phyloP scores from a whole-genome alignment of 345 rosid species.

The Arabis hirsuta region DNA sequence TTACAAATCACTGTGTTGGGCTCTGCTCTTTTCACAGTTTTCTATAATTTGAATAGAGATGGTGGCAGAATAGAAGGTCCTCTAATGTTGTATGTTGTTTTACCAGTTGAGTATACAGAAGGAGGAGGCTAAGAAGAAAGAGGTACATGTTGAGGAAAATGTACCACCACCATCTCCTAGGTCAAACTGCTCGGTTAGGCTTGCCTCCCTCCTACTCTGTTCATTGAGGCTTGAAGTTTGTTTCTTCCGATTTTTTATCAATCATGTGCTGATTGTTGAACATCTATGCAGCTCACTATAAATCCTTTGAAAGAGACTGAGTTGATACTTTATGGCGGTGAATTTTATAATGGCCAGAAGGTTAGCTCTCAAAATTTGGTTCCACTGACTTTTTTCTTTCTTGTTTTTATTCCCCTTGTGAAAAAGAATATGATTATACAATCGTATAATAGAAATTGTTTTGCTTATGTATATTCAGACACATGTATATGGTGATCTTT shows the following conservation, averaged over 20 bases:
- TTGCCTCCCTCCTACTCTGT: conserved; percentile 13
- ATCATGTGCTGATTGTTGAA: neutral
- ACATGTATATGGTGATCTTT: conserved; percentile 87
- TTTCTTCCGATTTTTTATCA: neutral
- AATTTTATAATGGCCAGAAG: conserved; percentile 93
- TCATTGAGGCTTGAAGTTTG: conserved; percentile 1
- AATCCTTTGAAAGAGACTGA: conserved; percentile 91
- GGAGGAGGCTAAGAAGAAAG: conserved; percentile 96
- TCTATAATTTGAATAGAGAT: neutral
- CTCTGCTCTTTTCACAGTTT: neutral
- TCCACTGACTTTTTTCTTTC: neutral
- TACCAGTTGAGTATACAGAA: conserved; percentile 76
- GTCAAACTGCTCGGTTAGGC: conserved; percentile 80
- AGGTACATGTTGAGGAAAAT: conserved; percentile 84
- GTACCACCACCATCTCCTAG: conserved; percentile 91
- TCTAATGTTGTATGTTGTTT: conserved; percentile 17
- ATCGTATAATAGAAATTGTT: neutral
- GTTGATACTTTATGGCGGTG: conserved; percentile 85
- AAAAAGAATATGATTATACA: neutral
- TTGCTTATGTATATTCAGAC: conserved; percentile 57
- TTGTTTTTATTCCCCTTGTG: neutral
- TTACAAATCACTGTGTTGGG: neutral
- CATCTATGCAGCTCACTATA: conserved; percentile 58
- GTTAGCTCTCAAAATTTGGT: conserved; percentile 43
- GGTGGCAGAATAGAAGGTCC: neutral